Base-by-base conservation (phyloP, 495 filamentous ascomycete species). In the Cryomyces minteri region DNA sequence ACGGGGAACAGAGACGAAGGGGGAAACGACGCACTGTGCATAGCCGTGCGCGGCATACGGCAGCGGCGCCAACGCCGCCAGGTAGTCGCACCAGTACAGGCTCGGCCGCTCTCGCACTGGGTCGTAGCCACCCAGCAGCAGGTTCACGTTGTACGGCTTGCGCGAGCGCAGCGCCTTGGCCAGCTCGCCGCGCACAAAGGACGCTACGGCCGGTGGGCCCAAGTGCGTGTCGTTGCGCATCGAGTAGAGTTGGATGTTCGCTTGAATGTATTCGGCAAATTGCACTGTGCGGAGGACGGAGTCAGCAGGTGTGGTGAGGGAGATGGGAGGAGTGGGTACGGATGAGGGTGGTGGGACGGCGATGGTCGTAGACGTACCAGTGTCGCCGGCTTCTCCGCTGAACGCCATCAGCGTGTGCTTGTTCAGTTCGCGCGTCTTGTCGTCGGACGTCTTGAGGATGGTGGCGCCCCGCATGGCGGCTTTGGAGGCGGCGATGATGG, bases 201-300 rank as follows among this genome's bases (percentile, higher is more conserved):
- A 79, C 40, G 85, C 82, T 31, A 94, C 78, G 9, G 88, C 90
- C 29, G 80, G 74, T 10, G 90, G 88, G 34, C 82, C 81, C 41
- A 99, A 74, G 54, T 94, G 85, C 55, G 80, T 80, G 55, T 85
- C 79, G 59, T 96, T 96, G 50, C 90, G 86, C 88, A 95, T 99
- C 51, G 82, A 84, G 65, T 99, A 99, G 58, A 99, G 81, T 63
- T 88, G 82, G 56, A 92, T 79, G 60, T 99, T 96, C 51, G 90
- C 92, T 76, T 95, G 87, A 66, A 96, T 87, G 68, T 86, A 96
- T 70, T 99, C 90, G 56, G 90, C 85, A 62, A 99, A 99, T 77
- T 99, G 90, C 42, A 96, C 90, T 93, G 61, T 51, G 34, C 34
- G 34, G 12, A 14, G 39, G 33, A 43, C 40, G 40, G 49, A 39